Conservation (phyloP, 495 filamentous ascomycete species). For the Lasiosphaeris hirsuta region DNA sequence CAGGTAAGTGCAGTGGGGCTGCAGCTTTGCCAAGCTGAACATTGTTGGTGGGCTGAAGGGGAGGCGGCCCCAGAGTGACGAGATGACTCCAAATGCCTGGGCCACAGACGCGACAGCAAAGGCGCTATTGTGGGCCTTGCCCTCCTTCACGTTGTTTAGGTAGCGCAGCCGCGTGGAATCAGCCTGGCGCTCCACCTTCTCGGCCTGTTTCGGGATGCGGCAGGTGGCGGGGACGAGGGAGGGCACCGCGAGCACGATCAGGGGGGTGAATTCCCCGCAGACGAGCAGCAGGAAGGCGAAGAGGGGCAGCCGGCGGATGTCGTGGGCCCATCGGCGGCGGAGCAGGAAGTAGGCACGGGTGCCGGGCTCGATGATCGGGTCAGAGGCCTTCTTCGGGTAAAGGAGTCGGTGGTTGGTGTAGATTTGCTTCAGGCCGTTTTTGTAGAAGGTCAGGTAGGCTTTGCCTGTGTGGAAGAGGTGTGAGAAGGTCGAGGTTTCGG, state of each 20-base stretch:
- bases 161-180: slow-evolving; percentile 45
- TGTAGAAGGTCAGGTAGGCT: slow-evolving; percentile 77
- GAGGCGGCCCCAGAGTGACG: too few species aligned
- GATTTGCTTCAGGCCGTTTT: slow-evolving; percentile 71
- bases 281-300: slow-evolving; percentile 70
- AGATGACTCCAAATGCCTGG: too few species aligned
- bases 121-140: neutral
- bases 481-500: slow-evolving; percentile 33
- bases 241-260: slow-evolving; percentile 65
- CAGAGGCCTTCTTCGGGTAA: slow-evolving; percentile 10
- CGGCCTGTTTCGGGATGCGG: slow-evolving; percentile 70
- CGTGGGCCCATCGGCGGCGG: slow-evolving; percentile 47
- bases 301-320: slow-evolving; percentile 67
- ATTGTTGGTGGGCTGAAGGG: too few species aligned
- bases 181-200: slow-evolving; percentile 47
- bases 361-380: slow-evolving; percentile 5
- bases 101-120: too few species aligned
- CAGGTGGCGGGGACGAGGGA: slow-evolving; percentile 73
- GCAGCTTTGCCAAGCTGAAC: neutral
- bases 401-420: slow-evolving; percentile 45
- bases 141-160: slow-evolving; percentile 29
- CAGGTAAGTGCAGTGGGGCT: slow-evolving; percentile 36
- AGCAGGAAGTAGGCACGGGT: slow-evolving; percentile 30
- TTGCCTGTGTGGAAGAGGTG: slow-evolving; percentile 53
- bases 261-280: slow-evolving; percentile 80